Base-by-base conservation (phyloP, 148 eudicot species). In the Arbutus unedo region DNA sequence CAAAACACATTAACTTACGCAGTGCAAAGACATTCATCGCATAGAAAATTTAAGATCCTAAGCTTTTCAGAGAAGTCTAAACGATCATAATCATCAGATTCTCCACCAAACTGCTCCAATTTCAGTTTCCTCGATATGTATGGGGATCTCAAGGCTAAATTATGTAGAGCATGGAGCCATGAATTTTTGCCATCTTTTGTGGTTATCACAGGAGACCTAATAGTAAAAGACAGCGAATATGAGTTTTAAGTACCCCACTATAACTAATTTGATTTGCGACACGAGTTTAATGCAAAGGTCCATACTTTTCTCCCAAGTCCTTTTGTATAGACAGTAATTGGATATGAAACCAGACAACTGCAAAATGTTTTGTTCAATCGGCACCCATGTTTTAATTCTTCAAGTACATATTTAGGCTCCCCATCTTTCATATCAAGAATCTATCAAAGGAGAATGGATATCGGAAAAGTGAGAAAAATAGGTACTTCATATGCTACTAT, bases 11-110 rank as follows among this genome's bases (percentile, higher is more conserved):
- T 59, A 21, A 86, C 94, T 89, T 91, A 96, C 98, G 21, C 83
- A 25, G 93, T 92, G 82, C 84, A 84, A 81, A 96, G 99, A 72
- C 91, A 74, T 86, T 96, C 96, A 85, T 94, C 98, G 80, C 99
- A 96, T 53, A 96, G 88, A 82, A 90, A 88, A 48, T 85, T 92
- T 73, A 96, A 74, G 59, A 96, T 83, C 77, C 78, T 89, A 68
- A 96, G 97, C 87, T 92, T 96, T 76, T 87, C 83, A 4, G 98
- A 92, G 64, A 91, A 81, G 60, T 88, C 86, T 80, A 94, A 82
- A 82, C 83, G 79, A 77, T 94, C 93, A 85, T 90, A 96, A 85
- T 84, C 86, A 85, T 88, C 88, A 81, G 79, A 79, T 62, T 89
- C 87, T 74, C 79, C 55, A 77, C 91, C 92, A 71, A 93, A 87